Conservation (phyloP, 1,284 basidiomycete genomes). For the Lignosus rhinocerotis region DNA sequence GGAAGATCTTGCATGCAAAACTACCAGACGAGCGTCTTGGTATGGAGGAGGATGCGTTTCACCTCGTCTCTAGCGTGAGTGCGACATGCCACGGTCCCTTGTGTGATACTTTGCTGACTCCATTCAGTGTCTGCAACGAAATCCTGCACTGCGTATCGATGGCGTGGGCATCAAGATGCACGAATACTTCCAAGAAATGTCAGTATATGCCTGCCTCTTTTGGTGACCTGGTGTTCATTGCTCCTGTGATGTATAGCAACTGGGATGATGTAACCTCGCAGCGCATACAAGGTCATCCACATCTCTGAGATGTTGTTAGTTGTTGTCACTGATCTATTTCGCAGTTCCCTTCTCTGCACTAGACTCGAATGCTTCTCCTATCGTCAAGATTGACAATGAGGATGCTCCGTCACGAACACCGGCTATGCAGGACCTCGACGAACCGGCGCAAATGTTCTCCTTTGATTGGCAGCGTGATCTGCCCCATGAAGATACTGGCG, state of each 20-base stretch:
- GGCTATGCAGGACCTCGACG: neutral
- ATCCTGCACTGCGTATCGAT: conserved; percentile 45
- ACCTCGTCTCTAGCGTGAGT: conserved; percentile 43
- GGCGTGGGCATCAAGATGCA: conserved; percentile 44
- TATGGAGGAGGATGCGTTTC: conserved; percentile 36
- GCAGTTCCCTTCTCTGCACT: conserved; percentile 4
- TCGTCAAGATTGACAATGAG: too few relatives aligned
- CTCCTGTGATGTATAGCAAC: conserved; percentile 34
- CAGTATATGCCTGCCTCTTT: conserved; percentile 22
- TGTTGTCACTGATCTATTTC: neutral
- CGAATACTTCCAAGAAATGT: conserved; percentile 48
- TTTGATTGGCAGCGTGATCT: conserved; percentile 14
- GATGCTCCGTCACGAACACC: neutral
- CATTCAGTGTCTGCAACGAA: conserved; percentile 55
- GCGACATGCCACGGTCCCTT: neutral
- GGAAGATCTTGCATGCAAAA: conserved; percentile 28
- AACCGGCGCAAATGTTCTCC: neutral
- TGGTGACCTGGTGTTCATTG: neutral
- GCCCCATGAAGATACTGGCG: neutral
- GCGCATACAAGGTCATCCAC: conserved; percentile 20
- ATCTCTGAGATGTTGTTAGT: neutral
- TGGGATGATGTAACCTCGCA: conserved; percentile 35
- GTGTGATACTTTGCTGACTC: neutral
- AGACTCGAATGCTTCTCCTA: neutral
- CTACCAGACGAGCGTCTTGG: conserved; percentile 18